These are phyloP conservation scores for Solanum etuberosum DNA, from an alignment of 257 asterid genomes.

Conservation along the genomic window DNA sequence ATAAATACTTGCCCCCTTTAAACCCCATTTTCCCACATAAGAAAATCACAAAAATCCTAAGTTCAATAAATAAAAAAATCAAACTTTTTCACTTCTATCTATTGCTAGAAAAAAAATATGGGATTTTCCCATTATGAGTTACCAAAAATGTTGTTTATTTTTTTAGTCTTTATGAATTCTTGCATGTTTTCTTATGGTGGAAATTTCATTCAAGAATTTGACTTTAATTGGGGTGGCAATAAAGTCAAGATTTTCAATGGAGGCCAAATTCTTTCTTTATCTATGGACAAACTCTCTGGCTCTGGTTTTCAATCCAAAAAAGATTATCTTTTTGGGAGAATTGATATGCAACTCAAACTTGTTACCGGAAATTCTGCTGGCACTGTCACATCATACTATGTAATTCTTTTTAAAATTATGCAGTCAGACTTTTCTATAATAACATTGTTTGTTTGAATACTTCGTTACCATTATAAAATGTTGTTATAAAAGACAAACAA, in stretches of 20 bases:
- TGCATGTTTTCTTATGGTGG: slow-evolving; percentile 15
- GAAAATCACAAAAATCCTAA: neutral
- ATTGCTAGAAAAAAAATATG: neutral
- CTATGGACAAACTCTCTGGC: slow-evolving; percentile 39
- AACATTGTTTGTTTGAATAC: neutral
- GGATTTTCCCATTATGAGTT: neutral
- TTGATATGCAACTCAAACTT: slow-evolving; percentile 54
- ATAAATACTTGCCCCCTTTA: neutral
- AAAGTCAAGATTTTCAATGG: slow-evolving; percentile 30
- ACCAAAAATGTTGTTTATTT: neutral
- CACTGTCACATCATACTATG: slow-evolving; percentile 28
- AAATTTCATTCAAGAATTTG: slow-evolving; percentile 34
- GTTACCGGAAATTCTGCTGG: slow-evolving; percentile 32
- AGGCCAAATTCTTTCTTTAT: slow-evolving; percentile 42
- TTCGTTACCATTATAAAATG: neutral
- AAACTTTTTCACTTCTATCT: neutral
- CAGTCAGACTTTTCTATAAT: neutral
- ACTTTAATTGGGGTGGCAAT: slow-evolving; percentile 34
- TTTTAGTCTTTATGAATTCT: slow-evolving; percentile 2
- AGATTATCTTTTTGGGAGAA: slow-evolving; percentile 37
- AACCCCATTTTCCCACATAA: neutral
- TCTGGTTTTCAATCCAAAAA: slow-evolving; percentile 42
- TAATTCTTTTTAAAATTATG: neutral
- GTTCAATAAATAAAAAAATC: neutral
- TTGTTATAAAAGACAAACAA: neutral